A percentile compares a stretch with the other conserved stretches of the same genome.
Conservation (phyloP, 768 basidiomycete species). For the Gautieria morchelliformis region DNA sequence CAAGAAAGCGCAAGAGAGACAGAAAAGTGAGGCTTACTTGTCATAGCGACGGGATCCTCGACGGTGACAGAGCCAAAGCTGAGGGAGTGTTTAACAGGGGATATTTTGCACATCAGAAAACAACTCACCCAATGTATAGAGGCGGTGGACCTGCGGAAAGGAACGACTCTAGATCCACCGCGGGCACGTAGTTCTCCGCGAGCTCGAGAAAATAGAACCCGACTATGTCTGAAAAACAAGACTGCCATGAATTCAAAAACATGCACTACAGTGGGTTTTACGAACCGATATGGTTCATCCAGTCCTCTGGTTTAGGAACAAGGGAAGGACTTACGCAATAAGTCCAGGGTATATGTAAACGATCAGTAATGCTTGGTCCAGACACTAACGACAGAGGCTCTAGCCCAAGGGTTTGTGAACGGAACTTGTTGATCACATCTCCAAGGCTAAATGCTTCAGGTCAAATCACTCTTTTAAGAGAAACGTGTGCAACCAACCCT, state of each 20-base stretch:
- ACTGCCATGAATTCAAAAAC: background rate
- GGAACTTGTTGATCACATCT: slow-evolving; percentile 50
- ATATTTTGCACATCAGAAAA: background rate
- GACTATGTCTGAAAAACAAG: slow-evolving; percentile 38
- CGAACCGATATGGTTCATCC: slow-evolving; percentile 52
- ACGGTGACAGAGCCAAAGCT: slow-evolving; percentile 58
- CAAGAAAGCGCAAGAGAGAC: background rate
- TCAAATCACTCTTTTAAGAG: background rate
- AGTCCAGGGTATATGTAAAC: slow-evolving; percentile 49
- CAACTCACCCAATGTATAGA: slow-evolving; percentile 46
- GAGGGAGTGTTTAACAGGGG: background rate
- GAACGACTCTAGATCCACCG: slow-evolving; percentile 37
- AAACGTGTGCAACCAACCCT: slow-evolving; percentile 28
- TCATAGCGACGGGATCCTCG: slow-evolving; percentile 42
- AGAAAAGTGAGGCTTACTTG: slow-evolving; percentile 25
- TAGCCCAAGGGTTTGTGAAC: slow-evolving; percentile 38
- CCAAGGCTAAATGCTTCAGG: slow-evolving; percentile 33
- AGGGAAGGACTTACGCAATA: slow-evolving; percentile 53
- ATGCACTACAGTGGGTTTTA: background rate
- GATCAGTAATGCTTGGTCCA: slow-evolving; percentile 43
- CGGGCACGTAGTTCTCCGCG: slow-evolving; percentile 37
- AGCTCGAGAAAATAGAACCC: slow-evolving; percentile 57
- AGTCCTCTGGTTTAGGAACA: slow-evolving; percentile 52
- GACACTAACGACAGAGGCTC: slow-evolving; percentile 36
- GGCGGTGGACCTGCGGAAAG: slow-evolving; percentile 40